Base-by-base conservation (phyloP, 441 rosid species). In the Eutrema salsugineum region DNA sequence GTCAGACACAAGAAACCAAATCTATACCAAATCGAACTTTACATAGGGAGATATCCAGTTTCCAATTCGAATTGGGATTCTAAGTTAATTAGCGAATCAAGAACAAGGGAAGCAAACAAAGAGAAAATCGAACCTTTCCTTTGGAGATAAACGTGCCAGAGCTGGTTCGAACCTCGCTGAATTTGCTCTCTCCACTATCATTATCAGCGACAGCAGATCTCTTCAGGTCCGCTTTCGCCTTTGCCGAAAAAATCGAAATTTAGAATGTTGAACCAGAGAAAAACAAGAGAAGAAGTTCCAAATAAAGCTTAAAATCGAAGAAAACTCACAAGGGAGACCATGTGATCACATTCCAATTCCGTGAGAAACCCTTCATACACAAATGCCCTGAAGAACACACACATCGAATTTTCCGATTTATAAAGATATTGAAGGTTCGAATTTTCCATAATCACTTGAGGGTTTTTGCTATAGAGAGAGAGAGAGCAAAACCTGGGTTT, bases 171-270 rank as follows among this genome's bases (percentile, higher is more conserved):
- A 91, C 97, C 68, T 91, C 86, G 51, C 92, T 89, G 11, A 87
- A 80, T 73, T 83, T 83, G 80, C 96, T 86, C 86, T 85, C 69
- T 68, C 97, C 97, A 60, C 89, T 89, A 40, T 71, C 9, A 72
- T 89, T 87, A 83, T 91, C 97, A 4, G 97, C 97, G 2, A 91
- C 97, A 0, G 97, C 89, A 10, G 97, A 91, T 83, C 93, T 87
- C 86, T 87, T 91, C 49, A 91, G 83, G 86, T 80, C 85, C 62
- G 90, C 63, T 83, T 86, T 91, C 39, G 94, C 97, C 97, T 17
- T 14, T 44, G 1, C 39, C 39, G 5, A 17, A 5, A 5, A 36
- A 1, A 68, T 40, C 22, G 43, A 70, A 54, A 36, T 22, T 32
- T 56, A 19, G 10, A 15, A 38, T 6, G 6, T n/a, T 7, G 2